phyloP scores from a whole-genome alignment of 306 rosid genomes.

The Prosopis cineraria region DNA sequence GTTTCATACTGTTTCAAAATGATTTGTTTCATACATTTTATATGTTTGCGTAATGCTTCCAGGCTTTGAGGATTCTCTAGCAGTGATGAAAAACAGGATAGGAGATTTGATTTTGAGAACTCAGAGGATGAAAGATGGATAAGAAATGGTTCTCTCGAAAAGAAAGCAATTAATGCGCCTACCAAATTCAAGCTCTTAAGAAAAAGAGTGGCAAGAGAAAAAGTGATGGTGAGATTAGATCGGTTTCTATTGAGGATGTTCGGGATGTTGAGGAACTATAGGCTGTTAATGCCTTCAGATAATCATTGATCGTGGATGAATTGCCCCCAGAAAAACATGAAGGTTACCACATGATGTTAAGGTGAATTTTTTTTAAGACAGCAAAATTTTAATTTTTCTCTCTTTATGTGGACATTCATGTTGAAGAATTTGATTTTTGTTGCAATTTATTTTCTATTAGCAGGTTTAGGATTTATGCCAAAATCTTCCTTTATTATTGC shows the following conservation, averaged over 20 bases:
- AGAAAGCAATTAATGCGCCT: conserved; percentile 94
- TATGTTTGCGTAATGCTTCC: conserved; percentile 2
- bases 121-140: conserved; percentile 93
- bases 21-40: too few relatives aligned
- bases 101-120: conserved; percentile 91
- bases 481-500: neutral
- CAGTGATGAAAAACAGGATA: conserved; percentile 82
- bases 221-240: conserved; percentile 86
- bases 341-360: conserved; percentile 91
- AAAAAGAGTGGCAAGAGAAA: conserved; percentile 83
- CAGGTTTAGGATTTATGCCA: neutral
- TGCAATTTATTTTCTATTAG: neutral
- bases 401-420: neutral
- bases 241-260: conserved; percentile 95
- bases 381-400: neutral
- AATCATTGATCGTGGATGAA: conserved; percentile 71
- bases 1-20: too few relatives aligned
- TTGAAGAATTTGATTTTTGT: neutral
- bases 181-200: conserved; percentile 84
- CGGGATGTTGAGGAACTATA: conserved; percentile 85
- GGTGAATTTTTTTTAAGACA: conserved; percentile 45
- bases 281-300: conserved; percentile 84
- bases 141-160: conserved; percentile 86
- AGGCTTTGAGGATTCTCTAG: conserved; percentile 97
- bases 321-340: conserved; percentile 79